Base-by-base conservation (phyloP, 257 asterid species). In the Lithospermum erythrorhizon region DNA sequence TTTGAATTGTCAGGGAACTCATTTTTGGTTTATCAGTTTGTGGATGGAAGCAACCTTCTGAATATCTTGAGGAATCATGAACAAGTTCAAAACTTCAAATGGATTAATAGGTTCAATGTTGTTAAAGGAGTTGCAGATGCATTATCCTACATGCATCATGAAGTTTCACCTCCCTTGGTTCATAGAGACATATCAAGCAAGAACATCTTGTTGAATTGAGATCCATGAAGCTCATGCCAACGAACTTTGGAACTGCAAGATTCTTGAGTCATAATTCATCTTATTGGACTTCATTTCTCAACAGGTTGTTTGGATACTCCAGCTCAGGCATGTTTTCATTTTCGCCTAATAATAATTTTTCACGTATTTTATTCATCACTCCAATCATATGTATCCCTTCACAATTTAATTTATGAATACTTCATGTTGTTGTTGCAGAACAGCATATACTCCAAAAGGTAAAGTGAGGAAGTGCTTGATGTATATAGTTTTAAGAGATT, bases 101-200 rank as follows among this genome's bases (percentile, higher is more conserved):
- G 77, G 74, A 55, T 1, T 11, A 59, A 69, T 19, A 74, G 80
- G 61, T 21, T 73, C 53, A 64, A 64, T 17, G 63, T 70, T 14
- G 59, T 77, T 2, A 73, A 58, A 58, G 77, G 72, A 1, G 48
- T 70, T 7, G 76, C 74, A n/a, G 20, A 67, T 61, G 82, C 79
- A 35, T 58, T 73, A 51, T 64, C 76, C 6, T 77, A 77, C 29
- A 61, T 73, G 78, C 85, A 70, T 30, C 82, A 80, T 60, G 71
- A 68, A 58, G 68, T 73, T 41, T 71, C 57, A 5, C 81, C 78
- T 47, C 76, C 79, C 4, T 70, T 81, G 6, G 65, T 81, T 59
- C 87, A 81, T 25, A 70, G 68, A 18, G 82, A 74, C 53, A 63
- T 73, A 58, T 70, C 79, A 10, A 77, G 77, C 67, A 77, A 73